Base-by-base conservation (phyloP, 2,329 filamentous ascomycete species). In the Hortaea werneckii region DNA sequence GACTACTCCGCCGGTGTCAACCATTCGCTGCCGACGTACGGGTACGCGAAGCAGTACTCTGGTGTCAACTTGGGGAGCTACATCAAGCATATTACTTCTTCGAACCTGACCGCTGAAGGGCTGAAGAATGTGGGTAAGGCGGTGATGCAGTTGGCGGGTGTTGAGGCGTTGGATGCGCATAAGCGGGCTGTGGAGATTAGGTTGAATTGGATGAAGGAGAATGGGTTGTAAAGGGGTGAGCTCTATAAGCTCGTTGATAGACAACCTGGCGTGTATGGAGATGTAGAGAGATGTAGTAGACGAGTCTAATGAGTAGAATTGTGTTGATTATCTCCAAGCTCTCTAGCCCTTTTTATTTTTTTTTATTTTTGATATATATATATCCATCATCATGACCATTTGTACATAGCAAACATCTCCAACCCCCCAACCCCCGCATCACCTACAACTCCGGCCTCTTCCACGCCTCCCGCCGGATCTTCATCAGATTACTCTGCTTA, bases 1-100 rank as follows among this genome's bases (percentile, higher is more conserved):
- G 92, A 98, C 65, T 98, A 98, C 71, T 95, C 88, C 52, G 92
- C 92, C 44, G 92, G 92, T 60, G 92, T 98, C 37, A 98, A 98
- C 67, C 92, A 98, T 73, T 94, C 87, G 48, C 72, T 98, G 54
- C 92, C 92, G 43, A 98, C 92, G 0, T 98, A 96, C 62, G 92
- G 92, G 37, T 98, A 94, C 60, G 92, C 92, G 41, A 95, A 94
- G 70, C 92, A 98, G 67, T 98, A 98, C 72, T 95, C 88, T 5
- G 92, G 92, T 43, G 92, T 98, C 61, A 98, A 95, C 66, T 78
- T 98, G 5, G 87, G 80, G 29, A 96, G 90, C 2, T 98, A 95
- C 69, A 78, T 95, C 65, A 98, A 98, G 73, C 88, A 96, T 73
- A 95, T 98, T 61, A 98, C 92, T 34, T 92, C 86, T 70, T 87